phyloP scores from a whole-genome alignment of 495 filamentous ascomycete species.

The Annulohypoxylon bovei region DNA sequence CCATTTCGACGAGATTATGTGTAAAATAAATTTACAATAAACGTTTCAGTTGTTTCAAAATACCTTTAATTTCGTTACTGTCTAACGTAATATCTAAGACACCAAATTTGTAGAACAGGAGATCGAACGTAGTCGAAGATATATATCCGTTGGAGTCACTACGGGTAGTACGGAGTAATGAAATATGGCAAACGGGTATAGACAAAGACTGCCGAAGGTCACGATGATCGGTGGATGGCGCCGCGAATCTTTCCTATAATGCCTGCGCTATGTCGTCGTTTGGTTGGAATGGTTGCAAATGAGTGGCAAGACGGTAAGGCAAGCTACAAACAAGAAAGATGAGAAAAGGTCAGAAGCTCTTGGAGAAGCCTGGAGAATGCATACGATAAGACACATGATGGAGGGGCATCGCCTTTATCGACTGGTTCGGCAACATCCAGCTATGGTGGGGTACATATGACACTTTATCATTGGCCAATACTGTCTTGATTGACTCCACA shows the following conservation, averaged over 20 bases:
- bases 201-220: conserved; percentile 7
- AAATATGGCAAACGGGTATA: background rate
- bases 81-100: conserved; percentile 4
- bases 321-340: background rate
- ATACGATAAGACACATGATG: conserved; percentile 20
- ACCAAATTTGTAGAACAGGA: background rate
- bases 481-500: background rate
- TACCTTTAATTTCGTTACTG: conserved; percentile 32
- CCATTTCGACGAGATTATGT: conserved; percentile 23
- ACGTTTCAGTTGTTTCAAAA: background rate
- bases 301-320: conserved; percentile 9
- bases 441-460: conserved; percentile 28
- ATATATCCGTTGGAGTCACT: conserved; percentile 9
- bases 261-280: conserved; percentile 39
- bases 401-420: conserved; percentile 17
- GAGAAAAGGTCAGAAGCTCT: conserved; percentile 9
- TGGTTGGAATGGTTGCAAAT: conserved; percentile 1
- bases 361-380: background rate
- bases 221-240: conserved; percentile 8
- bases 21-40: background rate
- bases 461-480: conserved; percentile 25
- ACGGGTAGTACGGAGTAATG: background rate
- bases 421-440: conserved; percentile 13
- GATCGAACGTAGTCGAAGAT: background rate
- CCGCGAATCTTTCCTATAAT: background rate